A percentile compares a stretch with the other conserved stretches of the same genome.
phyloP scores from a whole-genome alignment of 371 early-diverging fungal species.

The Entomophthora muscae region DNA sequence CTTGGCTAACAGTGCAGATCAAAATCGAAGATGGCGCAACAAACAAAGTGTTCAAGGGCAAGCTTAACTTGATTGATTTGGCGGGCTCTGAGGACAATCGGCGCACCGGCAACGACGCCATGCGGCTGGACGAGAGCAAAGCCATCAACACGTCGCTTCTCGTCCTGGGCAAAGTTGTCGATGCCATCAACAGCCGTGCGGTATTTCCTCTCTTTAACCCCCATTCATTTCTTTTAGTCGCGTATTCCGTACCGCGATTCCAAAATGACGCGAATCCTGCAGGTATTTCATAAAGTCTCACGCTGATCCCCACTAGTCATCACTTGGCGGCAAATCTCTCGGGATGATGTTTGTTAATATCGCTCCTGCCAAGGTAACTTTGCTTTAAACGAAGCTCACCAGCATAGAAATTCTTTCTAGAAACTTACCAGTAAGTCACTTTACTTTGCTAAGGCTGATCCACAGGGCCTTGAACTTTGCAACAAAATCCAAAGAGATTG shows the following conservation, averaged over 20 bases:
- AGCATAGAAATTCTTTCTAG: constrained; percentile 18
- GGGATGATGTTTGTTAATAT: constrained; percentile 47
- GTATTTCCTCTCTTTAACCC: constrained; percentile 12
- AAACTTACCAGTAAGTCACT: constrained; percentile 24
- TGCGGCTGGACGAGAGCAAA: constrained; percentile 41
- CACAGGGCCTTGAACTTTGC: constrained; percentile 51
- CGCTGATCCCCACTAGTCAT: constrained; percentile 17
- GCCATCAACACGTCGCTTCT: constrained; percentile 60
- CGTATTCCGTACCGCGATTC: constrained; percentile 57
- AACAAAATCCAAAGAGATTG: constrained; percentile 36
- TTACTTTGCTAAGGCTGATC: not conserved
- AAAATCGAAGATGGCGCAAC: constrained; percentile 10
- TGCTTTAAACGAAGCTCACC: constrained; percentile 7
- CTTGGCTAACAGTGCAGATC: not conserved
- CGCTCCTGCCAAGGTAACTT: constrained; percentile 27
- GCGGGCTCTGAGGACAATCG: constrained; percentile 66
- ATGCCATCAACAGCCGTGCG: constrained; percentile 34
- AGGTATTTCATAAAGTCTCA: constrained; percentile 13
- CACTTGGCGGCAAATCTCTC: constrained; percentile 35
- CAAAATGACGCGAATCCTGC: constrained; percentile 53
- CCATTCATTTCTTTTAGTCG: constrained; percentile 10
- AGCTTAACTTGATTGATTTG: constrained; percentile 46
- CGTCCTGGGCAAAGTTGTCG: constrained; percentile 52
- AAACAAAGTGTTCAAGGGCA: constrained; percentile 17
- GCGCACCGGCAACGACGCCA: constrained; percentile 39